Evolutionary conservation across 495 filamentous ascomycete genomes (phyloP), one percentile per base, ranked within the genome.

Genomic region (Aspergillus bridgeri): DNA sequence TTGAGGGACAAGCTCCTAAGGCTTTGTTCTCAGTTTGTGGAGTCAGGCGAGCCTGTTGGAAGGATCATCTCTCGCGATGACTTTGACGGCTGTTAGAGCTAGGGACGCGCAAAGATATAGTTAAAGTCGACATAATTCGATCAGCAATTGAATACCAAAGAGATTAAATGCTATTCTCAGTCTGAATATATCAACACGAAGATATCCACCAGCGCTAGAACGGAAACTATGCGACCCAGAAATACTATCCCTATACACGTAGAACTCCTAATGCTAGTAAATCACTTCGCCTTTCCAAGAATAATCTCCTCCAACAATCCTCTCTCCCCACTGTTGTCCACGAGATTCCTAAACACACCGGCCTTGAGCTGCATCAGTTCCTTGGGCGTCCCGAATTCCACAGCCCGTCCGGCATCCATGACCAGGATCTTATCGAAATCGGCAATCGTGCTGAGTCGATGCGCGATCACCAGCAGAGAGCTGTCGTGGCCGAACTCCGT

Each of bases 371-470:
- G 76, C 77, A 91, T 81, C 54, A 96, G 66, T 55, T 91, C 85
- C 58, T 67, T 74, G 11, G 90, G 91, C 5, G 76, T 73, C 3
- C 89, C 91, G 67, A 82, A 89, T 70, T 95, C 91, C 3, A 84
- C 85, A 0, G 88, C 87, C 48, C 69, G 70, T 3, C 92, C 91
- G 20, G 88, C 88, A 57, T 86, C 86, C 70, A 96, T 77, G 9
- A 95, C 91, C 22, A 94, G 76, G 54, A 96, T 91, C 38, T 82
- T 81, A 70, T 96, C 91, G 55, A 93, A 94, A 64, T 94, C 89
- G 4, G 86, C 87, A 68, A 96, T 90, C 0, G 91, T 96, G 66
- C 86, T 90, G 19, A 96, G 69, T 3, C 92, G 82, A 68, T 96
- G 92, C 9, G 92, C 92, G 65, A 96, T 93, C 2, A 94, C 90